A percentile compares a stretch with the other conserved stretches of the same genome.
These are phyloP conservation scores for Cercospora sesami DNA, from an alignment of 2,329 filamentous ascomycete genomes.

Conservation along the genomic window DNA sequence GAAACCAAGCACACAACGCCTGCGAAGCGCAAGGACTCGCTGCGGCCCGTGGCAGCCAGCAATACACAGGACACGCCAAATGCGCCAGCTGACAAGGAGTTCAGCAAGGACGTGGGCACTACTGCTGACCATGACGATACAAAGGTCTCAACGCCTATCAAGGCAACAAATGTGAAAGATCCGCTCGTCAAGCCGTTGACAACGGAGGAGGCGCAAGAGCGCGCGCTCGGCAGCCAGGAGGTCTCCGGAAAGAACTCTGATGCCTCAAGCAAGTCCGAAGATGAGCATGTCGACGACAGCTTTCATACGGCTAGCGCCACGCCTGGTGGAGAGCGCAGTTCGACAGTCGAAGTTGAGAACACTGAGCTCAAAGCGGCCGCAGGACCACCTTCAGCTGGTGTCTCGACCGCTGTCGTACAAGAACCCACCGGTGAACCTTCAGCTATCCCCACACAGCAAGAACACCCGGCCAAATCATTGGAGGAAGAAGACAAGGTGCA, in stretches of 20 bases:
- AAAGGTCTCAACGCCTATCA: neutral
- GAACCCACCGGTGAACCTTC: neutral
- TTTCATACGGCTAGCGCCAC: constrained; percentile 37
- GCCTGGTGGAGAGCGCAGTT: constrained; percentile 16
- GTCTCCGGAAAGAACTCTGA: neutral
- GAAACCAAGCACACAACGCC: constrained; percentile 2
- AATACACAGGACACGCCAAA: neutral
- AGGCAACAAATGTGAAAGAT: neutral
- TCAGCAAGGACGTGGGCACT: neutral
- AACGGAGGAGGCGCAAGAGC: constrained; percentile 9
- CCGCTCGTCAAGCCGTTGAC: neutral
- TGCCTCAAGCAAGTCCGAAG: constrained; percentile 20
- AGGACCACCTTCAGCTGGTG: neutral
- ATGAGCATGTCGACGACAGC: constrained; percentile 36
- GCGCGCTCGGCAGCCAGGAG: neutral
- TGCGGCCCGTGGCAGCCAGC: neutral
- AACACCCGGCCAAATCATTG: neutral
- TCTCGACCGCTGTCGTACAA: neutral
- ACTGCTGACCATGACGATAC: neutral
- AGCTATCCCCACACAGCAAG: neutral
- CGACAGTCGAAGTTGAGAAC: neutral
- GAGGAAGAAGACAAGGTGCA: constrained; percentile 21
- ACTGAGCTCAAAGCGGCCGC: neutral
- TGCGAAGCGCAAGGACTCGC: constrained; percentile 11
- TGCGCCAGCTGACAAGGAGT: neutral